phyloP scores from a whole-genome alignment of 169 alveolate species.

The Eimeria zaria region DNA sequence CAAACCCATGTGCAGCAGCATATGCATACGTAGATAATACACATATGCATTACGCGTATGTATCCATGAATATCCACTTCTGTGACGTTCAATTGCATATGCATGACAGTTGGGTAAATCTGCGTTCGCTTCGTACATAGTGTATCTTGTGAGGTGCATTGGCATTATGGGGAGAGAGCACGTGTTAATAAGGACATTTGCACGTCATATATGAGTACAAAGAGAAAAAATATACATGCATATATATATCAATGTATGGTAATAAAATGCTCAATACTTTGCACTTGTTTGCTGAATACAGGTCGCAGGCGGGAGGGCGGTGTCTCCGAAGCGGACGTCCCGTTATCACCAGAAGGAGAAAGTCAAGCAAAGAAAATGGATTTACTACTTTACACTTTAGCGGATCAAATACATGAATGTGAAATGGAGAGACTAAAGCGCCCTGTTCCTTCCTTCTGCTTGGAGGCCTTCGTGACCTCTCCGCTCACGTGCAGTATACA shows the following conservation, averaged over 20 bases:
- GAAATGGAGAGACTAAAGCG: not conserved
- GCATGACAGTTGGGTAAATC: too few relatives aligned
- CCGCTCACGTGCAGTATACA: not conserved
- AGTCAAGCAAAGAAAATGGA: not conserved
- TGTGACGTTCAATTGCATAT: too few relatives aligned
- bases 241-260: not conserved
- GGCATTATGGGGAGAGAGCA: too few relatives aligned
- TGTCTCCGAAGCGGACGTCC: not conserved
- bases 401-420: not conserved
- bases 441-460: not conserved
- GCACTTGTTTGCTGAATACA: not conserved
- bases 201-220: not conserved
- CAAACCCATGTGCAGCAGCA: not conserved
- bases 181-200: not conserved
- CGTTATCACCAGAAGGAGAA: not conserved
- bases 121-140: not conserved
- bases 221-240: not conserved
- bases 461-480: not conserved
- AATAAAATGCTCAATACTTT: not conserved
- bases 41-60: not conserved
- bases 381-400: not conserved
- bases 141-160: not conserved
- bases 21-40: not conserved
- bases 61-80: not conserved
- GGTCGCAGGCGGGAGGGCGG: not conserved